Base-by-base conservation (phyloP, 805 yeast genomes). In the Soucietia sequanensis region DNA sequence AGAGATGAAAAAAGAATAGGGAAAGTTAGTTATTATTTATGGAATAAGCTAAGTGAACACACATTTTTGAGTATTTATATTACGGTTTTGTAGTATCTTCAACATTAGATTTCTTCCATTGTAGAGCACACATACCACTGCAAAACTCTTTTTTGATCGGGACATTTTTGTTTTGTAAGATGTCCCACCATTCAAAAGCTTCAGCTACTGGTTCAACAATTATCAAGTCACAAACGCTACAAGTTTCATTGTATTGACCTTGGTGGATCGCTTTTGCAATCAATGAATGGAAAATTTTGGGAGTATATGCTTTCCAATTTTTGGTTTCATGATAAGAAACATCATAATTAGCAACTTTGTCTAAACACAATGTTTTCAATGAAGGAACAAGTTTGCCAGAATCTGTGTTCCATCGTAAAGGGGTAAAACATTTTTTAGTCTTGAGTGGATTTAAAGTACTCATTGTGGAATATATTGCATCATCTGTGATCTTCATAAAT, bases 151-250 rank as follows among this genome's bases (percentile, higher is more conserved):
- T 58, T 46, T 72, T 70, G 18, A 80, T 62, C 0, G 86, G 84
- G 3, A 78, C 55, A 23, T 63, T 51, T 23, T 56, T 62, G 37
- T 78, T 72, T 24, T 64, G 70, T 32, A 72, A 62, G 30, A 78
- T 63, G 45, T 80, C 80, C 85, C 86, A 80, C 84, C 84, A 80
- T 49, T 80, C 85, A 41, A 72, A 50, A 1, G 72, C 66, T 44
- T 79, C 81, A 0, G 84, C 84, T 10, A 69, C 65, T 2, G 81
- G 75, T 36, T 78, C 80, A 5, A 78, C 70, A 3, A 72, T 62
- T n/a, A 69, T 59, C 4, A 54, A 38, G 6, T 62, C 54, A 52
- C 86, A 80, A 27, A 62, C 60, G 3, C 77, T 72, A 49, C 86
- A 80, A 0, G 66, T 58, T 39, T 78, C 81, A 11, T 70, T 68